These are phyloP conservation scores for Pichia rugopelliculosa DNA, from an alignment of 805 yeast genomes.

Conservation along the genomic window DNA sequence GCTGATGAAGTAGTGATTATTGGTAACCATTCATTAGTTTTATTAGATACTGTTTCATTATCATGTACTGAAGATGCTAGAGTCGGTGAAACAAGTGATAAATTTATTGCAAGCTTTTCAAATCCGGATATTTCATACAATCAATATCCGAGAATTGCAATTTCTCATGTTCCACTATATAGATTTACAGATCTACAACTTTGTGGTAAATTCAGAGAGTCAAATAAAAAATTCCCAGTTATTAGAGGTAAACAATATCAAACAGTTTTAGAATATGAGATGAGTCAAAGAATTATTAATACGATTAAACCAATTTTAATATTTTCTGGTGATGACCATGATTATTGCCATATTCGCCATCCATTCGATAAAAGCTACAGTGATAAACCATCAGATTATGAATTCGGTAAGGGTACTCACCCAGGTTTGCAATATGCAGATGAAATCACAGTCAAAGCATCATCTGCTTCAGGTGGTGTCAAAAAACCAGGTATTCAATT, in stretches of 20 bases:
- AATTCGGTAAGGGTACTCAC: conserved; percentile 3
- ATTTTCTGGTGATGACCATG: conserved; percentile 96
- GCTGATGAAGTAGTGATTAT: conserved; percentile 46
- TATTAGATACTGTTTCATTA: conserved; percentile 78
- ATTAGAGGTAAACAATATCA: conserved; percentile 79
- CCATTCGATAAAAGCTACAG: conserved; percentile 15
- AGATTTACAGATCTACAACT: conserved; percentile 52
- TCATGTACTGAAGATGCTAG: conserved; percentile 47
- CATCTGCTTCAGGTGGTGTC: conserved; percentile 92
- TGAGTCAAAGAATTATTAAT: conserved; percentile 52
- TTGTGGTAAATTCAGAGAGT: conserved; percentile 79
- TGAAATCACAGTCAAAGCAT: conserved; percentile 83
- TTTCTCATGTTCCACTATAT: conserved; percentile 85
- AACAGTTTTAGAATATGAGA: conserved; percentile 64
- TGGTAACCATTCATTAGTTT: conserved; percentile 67
- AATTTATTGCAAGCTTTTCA: conserved; percentile 40
- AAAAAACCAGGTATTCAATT: conserved; percentile 80
- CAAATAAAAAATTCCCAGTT: conserved; percentile 55
- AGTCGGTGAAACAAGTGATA: conserved; percentile 40
- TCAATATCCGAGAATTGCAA: conserved; percentile 53
- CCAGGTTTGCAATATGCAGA: conserved; percentile 33
- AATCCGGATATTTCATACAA: conserved; percentile 15
- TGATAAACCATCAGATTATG: conserved; percentile 5
- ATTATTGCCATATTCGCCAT: conserved; percentile 77
- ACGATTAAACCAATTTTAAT: conserved; percentile 57